These are phyloP conservation scores for Groenewaldozyma auringiensis DNA, from an alignment of 1,139 yeast genomes.

Conservation along the genomic window DNA sequence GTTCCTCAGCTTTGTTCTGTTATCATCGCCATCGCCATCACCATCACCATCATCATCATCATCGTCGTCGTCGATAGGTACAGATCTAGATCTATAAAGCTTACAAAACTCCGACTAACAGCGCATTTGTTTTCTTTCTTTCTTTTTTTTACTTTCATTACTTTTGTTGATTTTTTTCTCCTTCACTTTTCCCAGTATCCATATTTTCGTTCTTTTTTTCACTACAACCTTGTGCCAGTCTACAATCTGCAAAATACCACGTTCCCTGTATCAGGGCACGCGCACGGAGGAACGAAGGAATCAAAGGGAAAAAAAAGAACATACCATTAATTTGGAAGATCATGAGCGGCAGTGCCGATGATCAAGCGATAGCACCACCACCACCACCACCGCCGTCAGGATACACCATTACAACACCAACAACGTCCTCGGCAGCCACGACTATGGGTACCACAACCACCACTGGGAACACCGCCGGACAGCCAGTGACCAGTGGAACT, in stretches of 20 bases:
- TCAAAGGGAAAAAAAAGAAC: no score
- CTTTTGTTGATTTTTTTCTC: background rate
- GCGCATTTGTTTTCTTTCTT: background rate
- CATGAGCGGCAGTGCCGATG: background rate
- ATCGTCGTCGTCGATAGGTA: no score
- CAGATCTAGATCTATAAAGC: background rate
- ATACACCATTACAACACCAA: slow-evolving; percentile 8
- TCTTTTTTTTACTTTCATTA: no score
- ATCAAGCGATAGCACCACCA: slow-evolving; percentile 5
- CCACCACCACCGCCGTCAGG: slow-evolving; percentile 10
- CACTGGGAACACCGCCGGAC: background rate
- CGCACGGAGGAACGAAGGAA: no score
- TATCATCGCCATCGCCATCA: background rate
- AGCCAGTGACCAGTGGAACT: background rate
- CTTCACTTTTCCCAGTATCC: no score
- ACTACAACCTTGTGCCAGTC: no score
- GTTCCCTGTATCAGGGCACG: no score
- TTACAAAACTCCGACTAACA: background rate
- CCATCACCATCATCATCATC: background rate
- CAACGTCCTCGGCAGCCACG: slow-evolving; percentile 6
- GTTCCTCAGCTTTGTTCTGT: background rate
- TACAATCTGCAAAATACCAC: no score
- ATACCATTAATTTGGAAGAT: no score
- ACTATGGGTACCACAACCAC: background rate
- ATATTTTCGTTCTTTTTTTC: background rate